Conservation (phyloP, 345 rosid genomes). For the Bruguiera sexangula region DNA sequence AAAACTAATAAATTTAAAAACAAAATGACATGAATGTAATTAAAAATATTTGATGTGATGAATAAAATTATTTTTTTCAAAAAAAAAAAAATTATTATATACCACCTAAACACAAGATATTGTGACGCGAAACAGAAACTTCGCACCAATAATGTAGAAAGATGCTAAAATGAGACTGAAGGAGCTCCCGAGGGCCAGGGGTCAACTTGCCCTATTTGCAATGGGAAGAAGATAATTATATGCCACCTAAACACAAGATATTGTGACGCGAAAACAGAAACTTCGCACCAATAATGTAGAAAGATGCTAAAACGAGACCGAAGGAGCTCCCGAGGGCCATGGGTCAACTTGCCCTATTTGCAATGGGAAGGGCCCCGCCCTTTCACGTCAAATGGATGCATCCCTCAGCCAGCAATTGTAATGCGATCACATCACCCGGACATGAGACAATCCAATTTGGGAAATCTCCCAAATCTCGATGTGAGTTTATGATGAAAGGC, state of each 20-base stretch:
- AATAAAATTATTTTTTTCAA: no score
- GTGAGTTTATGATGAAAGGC: not conserved
- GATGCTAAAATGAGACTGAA: not conserved
- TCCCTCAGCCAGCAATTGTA: constrained; percentile 14
- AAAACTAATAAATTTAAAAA: no score
- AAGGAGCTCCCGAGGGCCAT: not conserved
- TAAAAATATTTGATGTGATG: no score
- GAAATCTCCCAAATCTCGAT: not conserved
- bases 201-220: constrained; percentile 1
- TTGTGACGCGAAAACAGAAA: no score
- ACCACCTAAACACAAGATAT: no score
- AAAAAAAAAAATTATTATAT: no score
- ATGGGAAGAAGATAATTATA: no score
- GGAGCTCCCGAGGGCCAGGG: not conserved
- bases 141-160: not conserved
- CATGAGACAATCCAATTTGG: not conserved
- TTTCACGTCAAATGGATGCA: not conserved
- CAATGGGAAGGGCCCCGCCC: not conserved
- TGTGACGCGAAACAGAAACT: not conserved
- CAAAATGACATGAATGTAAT: no score
- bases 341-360: constrained; percentile 2
- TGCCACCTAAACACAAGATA: no score
- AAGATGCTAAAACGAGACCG: not conserved
- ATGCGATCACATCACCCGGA: constrained; percentile 9
- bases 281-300: not conserved